Evolutionary conservation across 306 rosid genomes (phyloP), one percentile per base, ranked within the genome.

Genomic region (Oxytropis ochrocephala): DNA sequence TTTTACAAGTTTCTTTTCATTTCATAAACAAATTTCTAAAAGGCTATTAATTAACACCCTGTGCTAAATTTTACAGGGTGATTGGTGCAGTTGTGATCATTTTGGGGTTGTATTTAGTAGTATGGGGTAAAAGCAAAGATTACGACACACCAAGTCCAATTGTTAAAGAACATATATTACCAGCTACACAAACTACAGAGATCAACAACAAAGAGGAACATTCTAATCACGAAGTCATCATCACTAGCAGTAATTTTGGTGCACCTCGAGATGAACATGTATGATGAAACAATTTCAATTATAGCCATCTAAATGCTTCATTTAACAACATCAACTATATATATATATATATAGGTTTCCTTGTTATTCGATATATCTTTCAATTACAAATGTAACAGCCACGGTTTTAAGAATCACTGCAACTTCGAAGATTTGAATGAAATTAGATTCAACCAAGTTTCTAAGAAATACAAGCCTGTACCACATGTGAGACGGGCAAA

Each of bases 51-150:
- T n/a, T n/a, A n/a, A n/a, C n/a, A n/a, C n/a, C n/a, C n/a, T n/a
- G 13, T 49, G 48, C n/a, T 43, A 7, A 50, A 6, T 41, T 74
- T 75, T 77, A 21, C 89, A 94, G 99, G 85, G 62, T 84, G 13
- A 57, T 94, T 2, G 99, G 99, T 32, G 97, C 97, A 6, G 27
- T 42, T 0, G 80, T 95, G 59, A 87, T 95, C 58, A 79, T 91
- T 30, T 54, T 12, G 0, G 97, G 97, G 0, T 65, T 95, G 46
- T 95, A 88, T 68, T 81, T 95, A 5, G 97, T 95, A 52, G 84
- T 95, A 12, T 91, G 99, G 97, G 97, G 97, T 5, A 94, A 95
- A 76, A 82, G 84, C 74, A 91, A 81, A 75, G 96, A 95, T 39
- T 69, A 85, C 57, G 54, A 52, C 9, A 42, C 77, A 49, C 50